A percentile compares a stretch with the other conserved stretches of the same genome.
Conservation (phyloP, 148 eudicot genomes). For the Arbutus unedo region DNA sequence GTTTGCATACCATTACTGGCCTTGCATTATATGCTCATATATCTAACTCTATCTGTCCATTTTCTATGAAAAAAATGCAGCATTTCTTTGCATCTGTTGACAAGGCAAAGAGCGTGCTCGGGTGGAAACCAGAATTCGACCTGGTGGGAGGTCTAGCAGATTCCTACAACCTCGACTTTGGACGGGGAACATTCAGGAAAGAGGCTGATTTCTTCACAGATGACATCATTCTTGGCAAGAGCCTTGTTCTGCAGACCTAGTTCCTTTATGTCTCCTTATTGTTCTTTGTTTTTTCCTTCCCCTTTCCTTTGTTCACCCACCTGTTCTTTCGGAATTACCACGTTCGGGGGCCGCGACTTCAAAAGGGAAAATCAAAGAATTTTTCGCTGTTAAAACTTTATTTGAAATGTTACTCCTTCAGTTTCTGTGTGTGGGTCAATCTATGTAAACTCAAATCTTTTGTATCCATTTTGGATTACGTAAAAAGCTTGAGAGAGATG, state of each 20-base stretch:
- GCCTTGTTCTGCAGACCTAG: conserved; percentile 46
- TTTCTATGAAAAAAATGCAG: conserved; percentile 37
- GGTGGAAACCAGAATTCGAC: conserved; percentile 76
- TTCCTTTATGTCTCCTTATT: not conserved
- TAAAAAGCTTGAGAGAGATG: no score
- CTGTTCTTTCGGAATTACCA: not conserved
- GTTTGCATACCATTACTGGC: no score
- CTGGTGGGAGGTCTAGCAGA: conserved; percentile 81
- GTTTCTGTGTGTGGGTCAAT: no score
- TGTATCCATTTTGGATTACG: no score
- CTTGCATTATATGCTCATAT: not conserved
- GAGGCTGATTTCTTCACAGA: conserved; percentile 91
- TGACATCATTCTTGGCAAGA: conserved; percentile 86
- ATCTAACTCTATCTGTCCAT: not conserved
- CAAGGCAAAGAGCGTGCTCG: conserved; percentile 80
- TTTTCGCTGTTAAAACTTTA: not conserved
- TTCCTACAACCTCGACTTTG: conserved; percentile 91
- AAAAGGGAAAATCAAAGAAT: not conserved
- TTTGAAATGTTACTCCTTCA: not conserved
- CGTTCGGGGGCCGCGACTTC: not conserved
- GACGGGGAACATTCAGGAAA: conserved; percentile 90
- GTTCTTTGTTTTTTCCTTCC: not conserved
- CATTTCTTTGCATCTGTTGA: conserved; percentile 95
- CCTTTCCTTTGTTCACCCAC: not conserved
- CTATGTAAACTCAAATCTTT: no score